Conservation (phyloP, 2,329 filamentous ascomycete genomes). For the Chaetomium olivaceum region DNA sequence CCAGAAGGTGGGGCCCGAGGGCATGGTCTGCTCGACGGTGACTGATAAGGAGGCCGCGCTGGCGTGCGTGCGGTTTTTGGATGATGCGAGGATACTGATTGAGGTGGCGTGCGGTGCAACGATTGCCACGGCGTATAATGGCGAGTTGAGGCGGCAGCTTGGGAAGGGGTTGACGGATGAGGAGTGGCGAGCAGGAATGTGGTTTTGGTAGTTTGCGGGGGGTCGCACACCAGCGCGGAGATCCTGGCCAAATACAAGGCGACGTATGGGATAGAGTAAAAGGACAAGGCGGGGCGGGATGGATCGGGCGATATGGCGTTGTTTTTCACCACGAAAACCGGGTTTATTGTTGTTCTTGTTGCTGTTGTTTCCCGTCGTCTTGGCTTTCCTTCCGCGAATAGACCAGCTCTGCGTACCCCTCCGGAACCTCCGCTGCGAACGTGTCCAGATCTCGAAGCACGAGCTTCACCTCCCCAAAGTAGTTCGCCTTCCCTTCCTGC, state of each 20-base stretch:
- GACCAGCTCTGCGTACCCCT: slow-evolving; percentile 32
- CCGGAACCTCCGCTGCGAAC: slow-evolving; percentile 18
- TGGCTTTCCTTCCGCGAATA: slow-evolving; percentile 26
- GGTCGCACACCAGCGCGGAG: slow-evolving; percentile 64
- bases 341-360: not conserved
- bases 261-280: slow-evolving; percentile 40
- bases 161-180: slow-evolving; percentile 54
- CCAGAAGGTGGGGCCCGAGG: slow-evolving; percentile 41
- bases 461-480: slow-evolving; percentile 61
- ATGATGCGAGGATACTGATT: slow-evolving; percentile 79
- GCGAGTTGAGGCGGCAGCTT: slow-evolving; percentile 60
- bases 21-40: slow-evolving; percentile 61
- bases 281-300: not conserved
- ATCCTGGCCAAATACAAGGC: slow-evolving; percentile 61
- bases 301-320: slow-evolving; percentile 1
- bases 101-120: slow-evolving; percentile 85
- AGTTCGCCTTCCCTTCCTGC: slow-evolving; percentile 55
- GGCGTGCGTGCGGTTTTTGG: slow-evolving; percentile 73
- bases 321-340: not conserved
- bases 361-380: not conserved
- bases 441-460: slow-evolving; percentile 40
- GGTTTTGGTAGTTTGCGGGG: slow-evolving; percentile 84
- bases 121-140: slow-evolving; percentile 67
- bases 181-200: slow-evolving; percentile 68
- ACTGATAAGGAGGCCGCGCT: slow-evolving; percentile 76